Evolutionary conservation across 2,329 filamentous ascomycete species (phyloP).

Genomic region (Exophiala oligosperma): DNA sequence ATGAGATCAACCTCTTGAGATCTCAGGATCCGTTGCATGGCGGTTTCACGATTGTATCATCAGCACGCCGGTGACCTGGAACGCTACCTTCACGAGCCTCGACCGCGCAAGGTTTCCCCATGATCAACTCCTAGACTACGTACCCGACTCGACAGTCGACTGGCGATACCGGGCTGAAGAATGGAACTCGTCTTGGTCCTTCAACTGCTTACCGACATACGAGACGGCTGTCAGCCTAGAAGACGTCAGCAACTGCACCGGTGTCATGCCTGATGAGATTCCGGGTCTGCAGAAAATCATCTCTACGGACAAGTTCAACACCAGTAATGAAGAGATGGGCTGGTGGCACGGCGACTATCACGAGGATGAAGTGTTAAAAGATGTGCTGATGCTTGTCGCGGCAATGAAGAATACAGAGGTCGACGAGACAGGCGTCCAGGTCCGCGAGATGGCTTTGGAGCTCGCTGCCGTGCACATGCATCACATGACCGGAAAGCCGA

Average conservation of each 20-base stretch:
- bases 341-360: too few relatives aligned
- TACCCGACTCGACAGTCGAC: constrained; percentile 7
- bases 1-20: background rate
- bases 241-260: constrained; percentile 5
- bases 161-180: constrained; percentile 16
- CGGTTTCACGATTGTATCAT: constrained; percentile 4
- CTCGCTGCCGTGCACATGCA: too few relatives aligned
- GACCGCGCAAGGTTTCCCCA: constrained; percentile 12
- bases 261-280: background rate
- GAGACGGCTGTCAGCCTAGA: constrained; percentile 1
- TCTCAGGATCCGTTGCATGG: constrained; percentile 10
- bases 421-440: too few relatives aligned
- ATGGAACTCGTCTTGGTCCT: constrained; percentile 19
- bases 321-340: background rate
- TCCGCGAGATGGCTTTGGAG: too few relatives aligned
- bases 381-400: too few relatives aligned
- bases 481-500: too few relatives aligned
- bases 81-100: constrained; percentile 9
- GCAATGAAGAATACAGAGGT: too few relatives aligned
- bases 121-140: constrained; percentile 14
- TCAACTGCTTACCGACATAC: constrained; percentile 13
- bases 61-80: constrained; percentile 7
- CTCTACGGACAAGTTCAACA: too few relatives aligned
- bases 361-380: too few relatives aligned
- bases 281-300: too few relatives aligned